phyloP scores from a whole-genome alignment of 352 stramenopile genomes.

The Detonula confervacea region DNA sequence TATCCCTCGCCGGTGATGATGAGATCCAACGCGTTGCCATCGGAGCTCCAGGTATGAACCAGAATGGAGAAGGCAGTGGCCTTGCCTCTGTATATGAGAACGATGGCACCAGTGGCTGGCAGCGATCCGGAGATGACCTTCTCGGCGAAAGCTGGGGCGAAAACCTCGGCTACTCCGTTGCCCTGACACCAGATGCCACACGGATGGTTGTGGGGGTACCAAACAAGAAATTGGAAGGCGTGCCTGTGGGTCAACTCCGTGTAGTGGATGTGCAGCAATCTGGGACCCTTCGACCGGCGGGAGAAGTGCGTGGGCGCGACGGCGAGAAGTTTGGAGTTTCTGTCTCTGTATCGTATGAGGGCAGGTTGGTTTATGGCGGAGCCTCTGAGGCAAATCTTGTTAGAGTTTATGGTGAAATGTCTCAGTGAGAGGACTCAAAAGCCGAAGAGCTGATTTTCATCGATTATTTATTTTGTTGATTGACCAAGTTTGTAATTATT shows the following conservation, averaged over 20 bases:
- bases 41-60: conserved; percentile 51
- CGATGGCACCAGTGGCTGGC: conserved; percentile 40
- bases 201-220: conserved; percentile 55
- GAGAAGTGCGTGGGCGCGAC: conserved; percentile 40
- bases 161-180: conserved; percentile 54
- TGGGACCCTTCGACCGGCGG: conserved; percentile 27
- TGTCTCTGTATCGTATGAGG: conserved; percentile 43
- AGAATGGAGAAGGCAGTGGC: conserved; percentile 51
- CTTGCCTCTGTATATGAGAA: conserved; percentile 53
- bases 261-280: conserved; percentile 41
- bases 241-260: conserved; percentile 47
- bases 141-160: conserved; percentile 42
- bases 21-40: conserved; percentile 49
- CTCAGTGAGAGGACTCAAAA: conserved; percentile 16
- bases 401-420: conserved; percentile 36
- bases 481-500: conserved; percentile 2
- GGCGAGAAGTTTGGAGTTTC: conserved; percentile 61
- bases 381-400: conserved; percentile 44
- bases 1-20: conserved; percentile 45
- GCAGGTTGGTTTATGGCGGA: conserved; percentile 48
- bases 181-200: conserved; percentile 41
- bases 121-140: conserved; percentile 39
- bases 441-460: neutral
- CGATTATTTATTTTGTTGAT: neutral
- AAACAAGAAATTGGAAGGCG: conserved; percentile 50